phyloP scores from a whole-genome alignment of 2,329 filamentous ascomycete genomes.

The Chalaropsis ovoidea region DNA sequence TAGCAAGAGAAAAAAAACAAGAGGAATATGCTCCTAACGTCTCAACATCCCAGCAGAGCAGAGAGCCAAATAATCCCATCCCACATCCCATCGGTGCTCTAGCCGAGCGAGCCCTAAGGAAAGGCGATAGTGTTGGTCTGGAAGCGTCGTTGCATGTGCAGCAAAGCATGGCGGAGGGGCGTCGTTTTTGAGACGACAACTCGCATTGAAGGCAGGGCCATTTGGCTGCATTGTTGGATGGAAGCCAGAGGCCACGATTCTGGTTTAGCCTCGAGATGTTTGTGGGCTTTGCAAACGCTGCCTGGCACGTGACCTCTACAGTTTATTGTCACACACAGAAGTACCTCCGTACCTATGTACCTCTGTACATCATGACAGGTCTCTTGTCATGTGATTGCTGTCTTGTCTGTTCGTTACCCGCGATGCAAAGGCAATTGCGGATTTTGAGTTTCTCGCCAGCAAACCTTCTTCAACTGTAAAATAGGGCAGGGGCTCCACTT shows the following conservation, averaged over 20 bases:
- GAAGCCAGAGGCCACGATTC: neutral
- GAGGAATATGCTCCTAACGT: slow-evolving; percentile 4
- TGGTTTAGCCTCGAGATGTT: neutral
- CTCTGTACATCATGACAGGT: neutral
- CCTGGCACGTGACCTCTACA: neutral
- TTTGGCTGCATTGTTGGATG: neutral
- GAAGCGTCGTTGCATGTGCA: neutral
- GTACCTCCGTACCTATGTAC: too few species aligned
- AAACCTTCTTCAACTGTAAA: neutral
- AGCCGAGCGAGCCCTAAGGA: neutral
- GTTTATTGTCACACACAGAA: neutral
- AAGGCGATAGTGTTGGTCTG: neutral
- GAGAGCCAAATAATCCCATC: neutral
- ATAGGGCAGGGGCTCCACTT: neutral
- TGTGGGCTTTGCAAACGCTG: neutral
- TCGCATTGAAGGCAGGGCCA: neutral
- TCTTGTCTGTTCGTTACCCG: neutral
- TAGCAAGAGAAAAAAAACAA: neutral
- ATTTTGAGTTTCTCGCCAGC: neutral
- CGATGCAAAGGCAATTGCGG: too few species aligned
- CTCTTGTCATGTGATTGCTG: neutral
- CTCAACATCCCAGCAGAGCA: slow-evolving; percentile 3
- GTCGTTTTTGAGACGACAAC: slow-evolving; percentile 5
- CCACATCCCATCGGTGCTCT: neutral
- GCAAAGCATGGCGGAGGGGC: neutral